Conservation (phyloP, 129 eudicot species). For the Ambrosia artemisiifolia region DNA sequence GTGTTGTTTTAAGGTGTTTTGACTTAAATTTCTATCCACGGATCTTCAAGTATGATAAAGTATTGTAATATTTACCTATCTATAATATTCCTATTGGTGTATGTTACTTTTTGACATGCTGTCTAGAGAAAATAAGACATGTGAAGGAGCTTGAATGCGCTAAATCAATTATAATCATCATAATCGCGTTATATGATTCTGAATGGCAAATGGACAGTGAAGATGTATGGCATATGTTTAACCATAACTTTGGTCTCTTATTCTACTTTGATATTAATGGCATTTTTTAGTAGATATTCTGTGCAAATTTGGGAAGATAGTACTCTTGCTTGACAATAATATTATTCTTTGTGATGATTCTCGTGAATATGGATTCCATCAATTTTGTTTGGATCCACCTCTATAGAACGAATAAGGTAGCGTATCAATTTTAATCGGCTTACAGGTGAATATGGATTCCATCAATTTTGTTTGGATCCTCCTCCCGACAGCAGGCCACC, state of each 20-base stretch:
- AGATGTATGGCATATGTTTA: conserved; percentile 55
- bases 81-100: conserved; percentile 8
- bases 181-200: conserved; percentile 66
- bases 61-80: no score
- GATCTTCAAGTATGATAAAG: no score
- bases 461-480: conserved; percentile 82
- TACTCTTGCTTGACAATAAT: no score
- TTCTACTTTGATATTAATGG: not conserved
- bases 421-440: no score
- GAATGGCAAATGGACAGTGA: conserved; percentile 84
- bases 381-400: no score
- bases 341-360: no score
- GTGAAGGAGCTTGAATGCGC: conserved; percentile 93
- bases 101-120: conserved; percentile 33
- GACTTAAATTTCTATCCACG: no score
- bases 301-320: no score
- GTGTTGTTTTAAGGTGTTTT: no score
- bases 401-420: no score
- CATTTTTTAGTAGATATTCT: conserved; percentile 58
- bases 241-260: not conserved
- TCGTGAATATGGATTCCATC: no score
- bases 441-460: conserved; percentile 90
- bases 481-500: no score
- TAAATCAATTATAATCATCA: conserved; percentile 65
- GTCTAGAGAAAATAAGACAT: conserved; percentile 79